phyloP scores from a whole-genome alignment of 192 early-diverging fungal genomes.

The Gigaspora rosea region DNA sequence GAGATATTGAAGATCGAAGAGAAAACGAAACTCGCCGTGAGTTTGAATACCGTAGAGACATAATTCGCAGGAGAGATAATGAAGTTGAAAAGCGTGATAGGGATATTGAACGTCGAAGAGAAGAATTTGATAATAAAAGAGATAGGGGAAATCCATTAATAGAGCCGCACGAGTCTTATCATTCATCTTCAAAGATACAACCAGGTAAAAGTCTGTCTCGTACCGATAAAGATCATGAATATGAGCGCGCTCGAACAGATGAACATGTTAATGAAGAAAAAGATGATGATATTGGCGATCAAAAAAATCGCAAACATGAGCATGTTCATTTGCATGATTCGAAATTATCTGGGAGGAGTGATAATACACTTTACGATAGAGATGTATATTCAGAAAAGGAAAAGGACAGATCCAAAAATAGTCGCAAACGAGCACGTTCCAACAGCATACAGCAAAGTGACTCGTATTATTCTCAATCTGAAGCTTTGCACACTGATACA shows the following conservation, averaged over 20 bases:
- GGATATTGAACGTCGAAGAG: background rate
- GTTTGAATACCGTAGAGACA: background rate
- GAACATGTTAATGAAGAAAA: slow-evolving; percentile 8
- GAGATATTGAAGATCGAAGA: background rate
- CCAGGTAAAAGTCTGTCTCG: background rate
- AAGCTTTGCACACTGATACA: background rate
- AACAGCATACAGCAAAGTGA: background rate
- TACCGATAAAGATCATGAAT: slow-evolving; percentile 6
- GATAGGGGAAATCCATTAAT: background rate
- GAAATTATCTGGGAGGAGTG: background rate
- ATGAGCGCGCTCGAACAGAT: background rate
- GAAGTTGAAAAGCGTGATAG: background rate
- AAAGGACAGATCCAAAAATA: background rate
- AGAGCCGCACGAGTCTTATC: background rate
- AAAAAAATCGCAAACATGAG: slow-evolving; percentile 1
- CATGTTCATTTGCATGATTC: background rate
- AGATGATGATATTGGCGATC: background rate
- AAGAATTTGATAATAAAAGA: background rate
- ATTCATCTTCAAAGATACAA: slow-evolving; percentile 1
- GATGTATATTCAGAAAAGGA: slow-evolving; percentile 1
- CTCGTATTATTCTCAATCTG: slow-evolving; percentile 12
- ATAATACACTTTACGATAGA: background rate
- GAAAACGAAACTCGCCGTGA: background rate
- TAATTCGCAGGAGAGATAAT: background rate
- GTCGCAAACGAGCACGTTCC: slow-evolving; percentile 13